These are phyloP conservation scores for Tylopilus balloui DNA, from an alignment of 768 basidiomycete species.

Conservation along the genomic window DNA sequence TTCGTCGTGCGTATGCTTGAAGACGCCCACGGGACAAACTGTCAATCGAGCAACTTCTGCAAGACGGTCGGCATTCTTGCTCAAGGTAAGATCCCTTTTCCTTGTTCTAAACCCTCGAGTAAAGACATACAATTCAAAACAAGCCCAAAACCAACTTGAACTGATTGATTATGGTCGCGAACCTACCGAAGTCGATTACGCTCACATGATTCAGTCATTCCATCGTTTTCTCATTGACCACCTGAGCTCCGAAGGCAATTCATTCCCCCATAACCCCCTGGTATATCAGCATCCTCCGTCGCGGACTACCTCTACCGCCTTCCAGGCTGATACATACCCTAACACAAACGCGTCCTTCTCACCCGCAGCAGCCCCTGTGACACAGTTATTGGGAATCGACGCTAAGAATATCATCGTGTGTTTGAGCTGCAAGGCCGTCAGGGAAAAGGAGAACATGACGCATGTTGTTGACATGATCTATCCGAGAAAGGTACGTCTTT, in stretches of 20 bases:
- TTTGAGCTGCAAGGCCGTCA: constrained; percentile 61
- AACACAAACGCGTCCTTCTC: constrained; percentile 13
- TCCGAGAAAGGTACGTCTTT: constrained; percentile 64
- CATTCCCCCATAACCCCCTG: constrained; percentile 57
- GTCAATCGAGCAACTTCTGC: constrained; percentile 96
- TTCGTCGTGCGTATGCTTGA: constrained; percentile 95
- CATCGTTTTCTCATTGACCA: constrained; percentile 91
- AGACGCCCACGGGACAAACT: constrained; percentile 90
- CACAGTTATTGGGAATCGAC: constrained; percentile 80
- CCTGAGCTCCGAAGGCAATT: constrained; percentile 69
- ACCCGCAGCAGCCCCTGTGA: constrained; percentile 66
- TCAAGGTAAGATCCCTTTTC: constrained; percentile 53
- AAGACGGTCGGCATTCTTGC: constrained; percentile 86
- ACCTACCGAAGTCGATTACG: constrained; percentile 68
- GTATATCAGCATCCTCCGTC: constrained; percentile 32
- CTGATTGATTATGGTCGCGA: constrained; percentile 87
- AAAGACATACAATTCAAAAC: not conserved
- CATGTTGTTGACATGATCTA: constrained; percentile 86
- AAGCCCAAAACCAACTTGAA: constrained; percentile 76
- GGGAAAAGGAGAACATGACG: constrained; percentile 72
- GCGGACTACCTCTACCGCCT: constrained; percentile 2
- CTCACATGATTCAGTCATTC: constrained; percentile 89
- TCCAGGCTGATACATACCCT: constrained; percentile 19
- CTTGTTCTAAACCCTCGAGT: not conserved
- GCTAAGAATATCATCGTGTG: constrained; percentile 75